phyloP scores from a whole-genome alignment of 805 yeast species.

The Wickerhamiella slavikovae region DNA sequence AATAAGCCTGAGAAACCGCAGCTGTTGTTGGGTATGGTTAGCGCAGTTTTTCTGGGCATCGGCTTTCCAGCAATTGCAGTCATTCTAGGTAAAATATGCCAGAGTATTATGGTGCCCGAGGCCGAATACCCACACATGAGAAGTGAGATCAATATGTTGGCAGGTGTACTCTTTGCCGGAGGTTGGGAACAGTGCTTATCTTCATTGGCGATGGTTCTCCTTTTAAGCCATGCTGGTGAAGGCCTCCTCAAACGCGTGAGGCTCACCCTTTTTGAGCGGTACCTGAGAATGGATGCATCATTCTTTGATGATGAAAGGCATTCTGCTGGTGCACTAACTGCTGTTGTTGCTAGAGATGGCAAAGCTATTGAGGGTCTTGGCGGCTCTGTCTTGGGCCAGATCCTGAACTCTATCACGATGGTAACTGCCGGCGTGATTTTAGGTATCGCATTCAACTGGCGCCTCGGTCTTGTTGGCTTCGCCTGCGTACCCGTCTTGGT shows the following conservation, averaged over 20 bases:
- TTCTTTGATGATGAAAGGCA: slow-evolving; percentile 14
- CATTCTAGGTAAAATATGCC: slow-evolving; percentile 10
- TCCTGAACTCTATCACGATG: slow-evolving; percentile 10
- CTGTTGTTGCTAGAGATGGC: slow-evolving; percentile 14
- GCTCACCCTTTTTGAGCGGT: slow-evolving; percentile 6
- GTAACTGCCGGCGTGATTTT: slow-evolving; percentile 12
- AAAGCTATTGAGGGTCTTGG: slow-evolving; percentile 13
- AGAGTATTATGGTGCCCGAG: slow-evolving; percentile 6
- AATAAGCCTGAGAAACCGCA: slow-evolving; percentile 6
- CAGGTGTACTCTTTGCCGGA: slow-evolving; percentile 5
- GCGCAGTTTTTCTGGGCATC: slow-evolving; percentile 9
- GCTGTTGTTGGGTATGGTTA: slow-evolving; percentile 6
- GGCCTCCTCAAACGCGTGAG: slow-evolving; percentile 12
- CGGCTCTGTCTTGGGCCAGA: slow-evolving; percentile 15
- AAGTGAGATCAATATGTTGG: slow-evolving; percentile 5
- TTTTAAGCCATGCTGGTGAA: slow-evolving; percentile 7
- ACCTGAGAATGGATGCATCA: slow-evolving; percentile 13
- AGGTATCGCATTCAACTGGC: slow-evolving; percentile 13
- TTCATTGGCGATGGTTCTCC: slow-evolving; percentile 4
- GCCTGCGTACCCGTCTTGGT: slow-evolving; percentile 11
- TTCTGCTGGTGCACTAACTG: slow-evolving; percentile 12
- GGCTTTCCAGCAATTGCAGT: slow-evolving; percentile 10
- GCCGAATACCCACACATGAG: slow-evolving; percentile 8
- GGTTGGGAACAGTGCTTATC: slow-evolving; percentile 2
- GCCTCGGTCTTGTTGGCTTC: slow-evolving; percentile 12